Conservation (phyloP, 129 eudicot species). For the Centella asiatica region DNA sequence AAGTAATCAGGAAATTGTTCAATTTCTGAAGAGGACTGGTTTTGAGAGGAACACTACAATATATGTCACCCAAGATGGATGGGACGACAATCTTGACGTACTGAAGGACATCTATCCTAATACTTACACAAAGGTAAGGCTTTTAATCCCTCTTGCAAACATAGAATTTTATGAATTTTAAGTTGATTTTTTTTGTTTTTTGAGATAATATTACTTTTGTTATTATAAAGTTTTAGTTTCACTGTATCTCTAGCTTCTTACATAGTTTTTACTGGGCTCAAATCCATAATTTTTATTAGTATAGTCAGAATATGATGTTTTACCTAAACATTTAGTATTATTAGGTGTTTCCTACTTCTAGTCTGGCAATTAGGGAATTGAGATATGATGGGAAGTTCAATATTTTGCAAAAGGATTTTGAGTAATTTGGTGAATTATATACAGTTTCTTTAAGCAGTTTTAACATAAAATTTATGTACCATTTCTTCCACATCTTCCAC, state of each 20-base stretch:
- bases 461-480: neutral
- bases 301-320: no score
- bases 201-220: neutral
- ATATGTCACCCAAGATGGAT: conserved; percentile 1
- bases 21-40: neutral
- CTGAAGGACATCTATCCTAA: neutral
- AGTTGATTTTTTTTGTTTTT: no score
- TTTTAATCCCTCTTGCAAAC: neutral
- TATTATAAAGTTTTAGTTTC: neutral
- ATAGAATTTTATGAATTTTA: no score
- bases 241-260: neutral
- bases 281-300: no score
- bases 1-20: neutral
- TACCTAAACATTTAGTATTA: neutral
- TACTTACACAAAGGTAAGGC: conserved; percentile 3
- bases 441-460: neutral
- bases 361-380: no score
- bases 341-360: no score
- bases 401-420: neutral
- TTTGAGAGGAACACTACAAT: neutral
- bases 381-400: neutral
- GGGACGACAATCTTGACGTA: neutral
- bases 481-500: neutral
- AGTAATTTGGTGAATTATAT: neutral
- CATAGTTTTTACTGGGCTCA: no score